Conservation (phyloP, 495 filamentous ascomycete species). For the Podospora pseudopauciseta region DNA sequence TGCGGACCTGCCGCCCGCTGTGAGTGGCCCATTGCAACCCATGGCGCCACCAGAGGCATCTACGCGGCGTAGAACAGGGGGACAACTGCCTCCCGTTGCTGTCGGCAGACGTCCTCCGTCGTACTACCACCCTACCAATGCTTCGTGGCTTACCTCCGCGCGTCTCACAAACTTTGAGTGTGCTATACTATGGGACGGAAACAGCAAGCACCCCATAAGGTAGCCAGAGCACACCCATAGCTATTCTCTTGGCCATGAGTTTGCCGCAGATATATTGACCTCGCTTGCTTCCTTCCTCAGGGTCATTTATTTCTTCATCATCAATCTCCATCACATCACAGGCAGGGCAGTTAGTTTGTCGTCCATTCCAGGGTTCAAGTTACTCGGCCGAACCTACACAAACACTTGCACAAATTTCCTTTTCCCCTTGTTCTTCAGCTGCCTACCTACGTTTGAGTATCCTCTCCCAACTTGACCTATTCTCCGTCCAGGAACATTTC, state of each 20-base stretch:
- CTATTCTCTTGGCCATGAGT: neutral
- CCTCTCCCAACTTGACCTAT: neutral
- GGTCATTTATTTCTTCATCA: too few relatives aligned
- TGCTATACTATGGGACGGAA: neutral
- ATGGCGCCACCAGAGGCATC: neutral
- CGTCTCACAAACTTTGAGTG: neutral
- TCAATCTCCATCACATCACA: neutral
- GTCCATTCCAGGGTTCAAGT: neutral
- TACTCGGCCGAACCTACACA: slow-evolving; percentile 2
- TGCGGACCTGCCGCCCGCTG: slow-evolving; percentile 12
- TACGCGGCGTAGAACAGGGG: slow-evolving; percentile 3
- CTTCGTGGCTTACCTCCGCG: neutral
- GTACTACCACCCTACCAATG: neutral
- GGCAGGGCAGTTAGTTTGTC: neutral
- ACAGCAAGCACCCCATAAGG: too few relatives aligned
- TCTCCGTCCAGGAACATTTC: neutral
- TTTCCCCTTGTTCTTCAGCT: neutral
- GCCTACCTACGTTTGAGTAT: neutral
- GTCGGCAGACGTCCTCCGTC: neutral
- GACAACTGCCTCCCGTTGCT: neutral
- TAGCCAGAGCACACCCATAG: too few relatives aligned
- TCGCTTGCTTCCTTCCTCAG: neutral
- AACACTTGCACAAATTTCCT: neutral
- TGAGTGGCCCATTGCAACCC: slow-evolving; percentile 19
- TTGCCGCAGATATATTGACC: neutral